phyloP scores from a whole-genome alignment of 768 basidiomycete genomes.

The Heimioporus sp. region DNA sequence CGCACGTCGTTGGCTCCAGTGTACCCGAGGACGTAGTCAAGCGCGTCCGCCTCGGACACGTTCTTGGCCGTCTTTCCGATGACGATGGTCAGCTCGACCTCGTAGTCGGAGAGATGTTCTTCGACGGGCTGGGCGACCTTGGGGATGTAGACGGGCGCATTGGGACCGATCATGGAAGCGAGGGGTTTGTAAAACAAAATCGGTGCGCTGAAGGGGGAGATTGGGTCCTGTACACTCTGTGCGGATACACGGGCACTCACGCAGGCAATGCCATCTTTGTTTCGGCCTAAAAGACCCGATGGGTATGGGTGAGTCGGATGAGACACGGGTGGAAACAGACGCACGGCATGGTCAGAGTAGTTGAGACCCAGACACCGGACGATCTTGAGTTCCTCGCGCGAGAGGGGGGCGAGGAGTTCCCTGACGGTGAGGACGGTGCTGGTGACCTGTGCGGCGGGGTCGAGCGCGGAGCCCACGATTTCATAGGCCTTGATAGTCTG shows the following conservation, averaged over 20 bases:
- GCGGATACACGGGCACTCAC: slow-evolving; percentile 37
- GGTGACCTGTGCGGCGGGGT: slow-evolving; percentile 63
- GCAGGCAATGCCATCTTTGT: slow-evolving; percentile 59
- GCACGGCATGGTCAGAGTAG: slow-evolving; percentile 80
- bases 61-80: slow-evolving; percentile 81
- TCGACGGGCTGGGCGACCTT: slow-evolving; percentile 65
- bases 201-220: slow-evolving; percentile 47
- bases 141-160: slow-evolving; percentile 64
- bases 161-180: slow-evolving; percentile 67
- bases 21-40: slow-evolving; percentile 85
- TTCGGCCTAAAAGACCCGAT: slow-evolving; percentile 49
- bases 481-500: slow-evolving; percentile 65
- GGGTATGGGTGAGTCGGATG: background rate
- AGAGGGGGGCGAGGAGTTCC: slow-evolving; percentile 66
- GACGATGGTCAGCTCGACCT: slow-evolving; percentile 78
- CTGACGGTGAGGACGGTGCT: slow-evolving; percentile 65
- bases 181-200: slow-evolving; percentile 80
- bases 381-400: slow-evolving; percentile 61
- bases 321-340: slow-evolving; percentile 13
- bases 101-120: slow-evolving; percentile 76
- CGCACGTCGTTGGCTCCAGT: slow-evolving; percentile 76
- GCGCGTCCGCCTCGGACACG: slow-evolving; percentile 75
- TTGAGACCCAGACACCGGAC: slow-evolving; percentile 81
- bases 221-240: background rate
- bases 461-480: slow-evolving; percentile 67